These are phyloP conservation scores for Fistulinella staudtii DNA, from an alignment of 1,284 basidiomycete genomes.

Conservation along the genomic window DNA sequence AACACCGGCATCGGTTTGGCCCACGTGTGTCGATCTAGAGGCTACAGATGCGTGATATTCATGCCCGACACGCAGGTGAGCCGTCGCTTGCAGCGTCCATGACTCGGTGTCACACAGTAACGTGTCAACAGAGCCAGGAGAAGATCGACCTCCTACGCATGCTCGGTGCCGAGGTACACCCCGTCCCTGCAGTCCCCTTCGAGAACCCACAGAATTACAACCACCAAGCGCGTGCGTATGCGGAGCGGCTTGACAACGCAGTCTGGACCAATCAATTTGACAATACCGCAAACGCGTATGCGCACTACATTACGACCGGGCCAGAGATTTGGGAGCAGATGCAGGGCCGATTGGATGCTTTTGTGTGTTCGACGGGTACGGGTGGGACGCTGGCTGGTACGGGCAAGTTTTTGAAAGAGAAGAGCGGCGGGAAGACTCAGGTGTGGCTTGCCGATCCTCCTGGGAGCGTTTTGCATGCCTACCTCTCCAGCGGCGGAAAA, in stretches of 20 bases:
- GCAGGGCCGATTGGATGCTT: conserved; percentile 77
- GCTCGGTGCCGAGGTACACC: conserved; percentile 94
- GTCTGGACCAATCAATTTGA: conserved; percentile 99
- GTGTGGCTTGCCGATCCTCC: conserved; percentile 97
- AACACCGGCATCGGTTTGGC: conserved; percentile 98
- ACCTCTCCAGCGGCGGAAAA: conserved; percentile 79
- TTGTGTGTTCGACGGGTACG: conserved; percentile 92
- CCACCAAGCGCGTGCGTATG: conserved; percentile 92
- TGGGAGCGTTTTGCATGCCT: conserved; percentile 88
- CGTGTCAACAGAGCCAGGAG: conserved; percentile 72
- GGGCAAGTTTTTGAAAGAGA: conserved; percentile 84
- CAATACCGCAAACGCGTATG: conserved; percentile 85
- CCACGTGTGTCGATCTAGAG: conserved; percentile 88
- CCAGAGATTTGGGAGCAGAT: conserved; percentile 98
- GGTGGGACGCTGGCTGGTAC: conserved; percentile 94
- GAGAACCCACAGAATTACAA: conserved; percentile 98
- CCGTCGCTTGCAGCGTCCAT: background rate
- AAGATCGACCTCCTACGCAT: conserved; percentile 97
- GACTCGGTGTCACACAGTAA: background rate
- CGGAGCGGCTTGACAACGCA: conserved; percentile 79
- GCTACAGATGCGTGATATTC: conserved; percentile 99
- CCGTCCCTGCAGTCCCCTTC: conserved; percentile 95
- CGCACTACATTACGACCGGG: conserved; percentile 89
- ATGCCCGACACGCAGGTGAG: conserved; percentile 96
- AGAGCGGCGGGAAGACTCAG: conserved; percentile 77